phyloP scores from a whole-genome alignment of 2,329 filamentous ascomycete genomes.

The Cladosporium sphaerospermum region DNA sequence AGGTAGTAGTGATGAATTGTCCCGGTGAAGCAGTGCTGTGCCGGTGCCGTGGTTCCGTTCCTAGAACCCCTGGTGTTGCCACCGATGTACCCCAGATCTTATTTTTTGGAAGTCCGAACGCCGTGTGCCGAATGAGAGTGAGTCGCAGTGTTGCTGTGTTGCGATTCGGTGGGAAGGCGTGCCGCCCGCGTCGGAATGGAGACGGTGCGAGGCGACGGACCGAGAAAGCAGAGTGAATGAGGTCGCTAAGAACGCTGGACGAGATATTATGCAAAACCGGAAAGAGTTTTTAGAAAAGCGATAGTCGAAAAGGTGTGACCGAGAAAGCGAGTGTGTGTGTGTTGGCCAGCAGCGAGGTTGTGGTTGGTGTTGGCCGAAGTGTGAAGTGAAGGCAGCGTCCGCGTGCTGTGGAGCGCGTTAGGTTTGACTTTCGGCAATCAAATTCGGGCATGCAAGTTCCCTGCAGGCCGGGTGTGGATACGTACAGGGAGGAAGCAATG shows the following conservation, averaged over 20 bases:
- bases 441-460: conserved; percentile 1
- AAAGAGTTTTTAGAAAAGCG: neutral
- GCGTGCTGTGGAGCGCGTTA: conserved; percentile 3
- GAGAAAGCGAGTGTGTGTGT: conserved; percentile 7
- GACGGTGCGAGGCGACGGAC: neutral
- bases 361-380: neutral
- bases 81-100: conserved; percentile 10
- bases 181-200: neutral
- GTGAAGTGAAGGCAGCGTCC: neutral
- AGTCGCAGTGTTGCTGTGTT: neutral
- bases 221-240: conserved; percentile 7
- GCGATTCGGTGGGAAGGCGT: neutral
- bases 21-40: conserved; percentile 12
- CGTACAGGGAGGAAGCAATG: conserved; percentile 6
- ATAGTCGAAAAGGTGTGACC: neutral
- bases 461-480: conserved; percentile 6
- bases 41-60: conserved; percentile 10
- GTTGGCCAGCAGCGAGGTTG: neutral
- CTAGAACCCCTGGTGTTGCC: conserved; percentile 12
- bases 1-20: conserved; percentile 7
- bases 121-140: conserved; percentile 5
- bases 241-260: conserved; percentile 14
- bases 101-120: conserved; percentile 7
- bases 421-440: conserved; percentile 7
- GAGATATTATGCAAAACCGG: conserved; percentile 14